These are phyloP conservation scores for Tympanopsis confertula DNA, from an alignment of 2,329 filamentous ascomycete genomes.

Conservation along the genomic window DNA sequence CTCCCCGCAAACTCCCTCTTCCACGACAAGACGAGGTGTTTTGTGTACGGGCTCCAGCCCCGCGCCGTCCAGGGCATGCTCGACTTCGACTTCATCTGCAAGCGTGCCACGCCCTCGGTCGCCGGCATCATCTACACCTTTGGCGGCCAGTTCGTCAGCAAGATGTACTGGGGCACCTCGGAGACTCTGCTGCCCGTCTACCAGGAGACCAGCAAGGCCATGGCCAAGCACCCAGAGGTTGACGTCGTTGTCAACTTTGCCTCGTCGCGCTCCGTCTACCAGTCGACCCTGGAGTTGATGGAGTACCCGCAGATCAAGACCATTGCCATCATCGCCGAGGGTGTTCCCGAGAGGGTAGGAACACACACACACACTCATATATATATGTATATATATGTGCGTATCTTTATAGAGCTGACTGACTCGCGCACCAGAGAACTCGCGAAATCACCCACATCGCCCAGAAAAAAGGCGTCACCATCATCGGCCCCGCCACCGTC, in stretches of 20 bases:
- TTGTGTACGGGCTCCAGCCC: constrained; percentile 98
- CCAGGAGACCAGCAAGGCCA: constrained; percentile 83
- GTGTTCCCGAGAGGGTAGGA: constrained; percentile 91
- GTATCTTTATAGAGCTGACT: constrained; percentile 12
- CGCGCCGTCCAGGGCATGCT: constrained; percentile 86
- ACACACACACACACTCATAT: too few species aligned
- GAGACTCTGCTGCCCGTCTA: constrained; percentile 98
- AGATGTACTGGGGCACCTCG: constrained; percentile 99
- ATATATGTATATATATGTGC: not conserved
- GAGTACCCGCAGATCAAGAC: constrained; percentile 92
- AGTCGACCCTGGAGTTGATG: constrained; percentile 97
- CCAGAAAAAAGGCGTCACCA: constrained; percentile 96
- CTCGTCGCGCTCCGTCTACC: constrained; percentile 95
- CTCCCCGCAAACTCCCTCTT: constrained; percentile 82
- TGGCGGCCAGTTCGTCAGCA: constrained; percentile 98
- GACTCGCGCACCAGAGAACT: constrained; percentile 52
- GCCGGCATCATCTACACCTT: constrained; percentile 99
- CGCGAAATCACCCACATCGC: constrained; percentile 96
- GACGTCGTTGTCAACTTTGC: constrained; percentile 99
- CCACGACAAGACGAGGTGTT: constrained; percentile 99
- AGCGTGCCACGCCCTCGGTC: constrained; percentile 88
- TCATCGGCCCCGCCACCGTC: constrained; percentile 95
- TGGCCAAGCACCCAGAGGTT: constrained; percentile 92
- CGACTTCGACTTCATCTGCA: constrained; percentile 99
- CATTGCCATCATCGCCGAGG: constrained; percentile 98